Percentiles rank a stretch among this genome's conserved stretches.
Conservation (phyloP, 371 early-diverging fungal species). For the Mucor saturninus region DNA sequence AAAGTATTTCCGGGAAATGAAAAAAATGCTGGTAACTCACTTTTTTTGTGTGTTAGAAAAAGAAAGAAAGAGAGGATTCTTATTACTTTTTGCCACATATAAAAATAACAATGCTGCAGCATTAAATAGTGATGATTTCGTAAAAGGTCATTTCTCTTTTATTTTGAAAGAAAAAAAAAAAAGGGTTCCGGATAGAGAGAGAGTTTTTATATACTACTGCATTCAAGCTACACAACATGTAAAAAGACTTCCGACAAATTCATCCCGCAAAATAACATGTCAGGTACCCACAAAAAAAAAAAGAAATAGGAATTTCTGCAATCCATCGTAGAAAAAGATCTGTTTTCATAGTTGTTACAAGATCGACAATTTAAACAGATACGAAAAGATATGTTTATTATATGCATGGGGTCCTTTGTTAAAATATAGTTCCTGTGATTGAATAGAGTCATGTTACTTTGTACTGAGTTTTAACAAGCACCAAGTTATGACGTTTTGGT, state of each 20-base stretch:
- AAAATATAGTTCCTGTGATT: constrained; percentile 22
- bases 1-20: constrained; percentile 3
- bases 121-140: not conserved
- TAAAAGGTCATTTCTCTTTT: constrained; percentile 7
- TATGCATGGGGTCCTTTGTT: constrained; percentile 67
- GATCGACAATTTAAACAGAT: constrained; percentile 75
- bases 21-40: constrained; percentile 1
- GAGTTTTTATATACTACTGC: constrained; percentile 3
- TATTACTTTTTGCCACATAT: not conserved
- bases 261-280: constrained; percentile 69
- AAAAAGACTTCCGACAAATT: constrained; percentile 33
- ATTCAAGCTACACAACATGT: constrained; percentile 26
- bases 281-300: constrained; percentile 60
- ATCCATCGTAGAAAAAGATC: constrained; percentile 76
- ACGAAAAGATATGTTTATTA: too few relatives aligned
- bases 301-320: constrained; percentile 55
- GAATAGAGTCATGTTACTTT: constrained; percentile 24
- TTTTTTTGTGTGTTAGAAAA: not conserved
- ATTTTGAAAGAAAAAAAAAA: too few relatives aligned
- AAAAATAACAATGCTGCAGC: not conserved
- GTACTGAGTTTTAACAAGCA: constrained; percentile 18
- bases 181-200: too few relatives aligned
- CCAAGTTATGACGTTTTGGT: constrained; percentile 25
- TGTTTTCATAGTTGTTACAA: constrained; percentile 77
- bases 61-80: not conserved